Conservation (phyloP, 257 asterid genomes). For the Cinchona pubescens region DNA sequence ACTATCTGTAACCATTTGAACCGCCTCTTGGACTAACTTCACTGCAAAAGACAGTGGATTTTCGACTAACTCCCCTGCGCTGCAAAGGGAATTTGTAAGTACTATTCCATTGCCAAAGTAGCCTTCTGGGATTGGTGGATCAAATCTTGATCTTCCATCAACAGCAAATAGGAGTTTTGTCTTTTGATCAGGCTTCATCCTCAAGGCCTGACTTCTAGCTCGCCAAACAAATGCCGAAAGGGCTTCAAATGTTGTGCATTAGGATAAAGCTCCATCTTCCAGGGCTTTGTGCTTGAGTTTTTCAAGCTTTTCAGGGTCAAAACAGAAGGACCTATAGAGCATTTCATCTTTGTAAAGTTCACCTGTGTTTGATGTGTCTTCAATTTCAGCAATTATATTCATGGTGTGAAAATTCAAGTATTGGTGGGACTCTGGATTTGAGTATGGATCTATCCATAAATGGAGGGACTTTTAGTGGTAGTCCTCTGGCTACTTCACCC, state of each 20-base stretch:
- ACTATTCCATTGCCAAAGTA: conserved; percentile 86
- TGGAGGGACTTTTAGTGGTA: conserved; percentile 51
- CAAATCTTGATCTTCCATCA: conserved; percentile 67
- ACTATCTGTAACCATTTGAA: conserved; percentile 56
- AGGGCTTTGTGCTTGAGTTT: conserved; percentile 46
- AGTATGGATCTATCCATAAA: conserved; percentile 72
- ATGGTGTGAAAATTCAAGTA: conserved; percentile 56
- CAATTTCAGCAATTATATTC: conserved; percentile 75
- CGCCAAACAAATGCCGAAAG: conserved; percentile 79
- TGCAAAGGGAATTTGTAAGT: conserved; percentile 61
- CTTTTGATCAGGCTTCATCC: conserved; percentile 62
- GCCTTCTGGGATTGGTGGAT: conserved; percentile 64
- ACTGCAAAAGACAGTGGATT: conserved; percentile 57
- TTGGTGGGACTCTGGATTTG: conserved; percentile 65
- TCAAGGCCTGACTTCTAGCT: conserved; percentile 62
- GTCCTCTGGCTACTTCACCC: conserved; percentile 77
- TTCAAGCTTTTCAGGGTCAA: conserved; percentile 63
- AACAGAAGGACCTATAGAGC: conserved; percentile 64
- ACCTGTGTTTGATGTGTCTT: conserved; percentile 54
- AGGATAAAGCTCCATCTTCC: conserved; percentile 40
- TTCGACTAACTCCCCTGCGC: conserved; percentile 50
- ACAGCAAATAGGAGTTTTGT: conserved; percentile 86
- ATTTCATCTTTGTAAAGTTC: conserved; percentile 65
- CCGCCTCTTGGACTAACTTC: conserved; percentile 64
- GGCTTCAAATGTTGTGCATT: conserved; percentile 83